Base-by-base conservation (phyloP, 1,139 yeast genomes). In the Debaryomyces fabryi region DNA sequence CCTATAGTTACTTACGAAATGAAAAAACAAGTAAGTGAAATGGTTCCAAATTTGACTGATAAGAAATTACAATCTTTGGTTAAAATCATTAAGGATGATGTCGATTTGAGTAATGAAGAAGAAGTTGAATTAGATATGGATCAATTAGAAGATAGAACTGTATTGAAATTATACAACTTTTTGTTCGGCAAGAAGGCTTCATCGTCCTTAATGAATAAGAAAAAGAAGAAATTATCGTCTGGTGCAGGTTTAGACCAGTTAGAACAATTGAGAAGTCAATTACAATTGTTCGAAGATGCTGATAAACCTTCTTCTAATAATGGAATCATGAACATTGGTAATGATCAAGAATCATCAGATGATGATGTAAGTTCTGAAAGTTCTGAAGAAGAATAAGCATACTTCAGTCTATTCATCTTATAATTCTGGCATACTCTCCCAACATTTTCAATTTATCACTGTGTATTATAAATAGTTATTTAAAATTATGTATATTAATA, bases 121-220 rank as follows among this genome's bases (percentile, higher is more conserved):
- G 80, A 76, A 58, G 95, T 93, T 52, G 99, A 95, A 73, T 78
- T 93, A 53, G 99, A 95, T 68, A 88, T 95, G 85, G 98, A 93
- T 67, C 89, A 87, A 68, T 79, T 93, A 58, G 97, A 90, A 59
- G 93, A 90, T 57, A 76, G 82, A 46, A 92, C 98, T 1, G 81
- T 93, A 44, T 72, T 89, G 64, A 88, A 89, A 62, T 74, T 93
- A 56, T 92, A 92, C 75, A 86, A 88, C 67, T 87, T 79, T 65
- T 85, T 87, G 51, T 87, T 86, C 57, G 83, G 83, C 52, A 79
- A 80, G 56, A 79, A 79, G 61, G 76, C 75, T 27, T 67, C 75
- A 48, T 64, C 71, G 37, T 68, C 63, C 39, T 63, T 65, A 43
- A 52, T 54, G 32, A 62, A 62, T 49, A 77, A 76, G 64, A 82